Evolutionary conservation across 2,329 filamentous ascomycete genomes (phyloP).

Genomic region (Fusarium coffeatum): DNA sequence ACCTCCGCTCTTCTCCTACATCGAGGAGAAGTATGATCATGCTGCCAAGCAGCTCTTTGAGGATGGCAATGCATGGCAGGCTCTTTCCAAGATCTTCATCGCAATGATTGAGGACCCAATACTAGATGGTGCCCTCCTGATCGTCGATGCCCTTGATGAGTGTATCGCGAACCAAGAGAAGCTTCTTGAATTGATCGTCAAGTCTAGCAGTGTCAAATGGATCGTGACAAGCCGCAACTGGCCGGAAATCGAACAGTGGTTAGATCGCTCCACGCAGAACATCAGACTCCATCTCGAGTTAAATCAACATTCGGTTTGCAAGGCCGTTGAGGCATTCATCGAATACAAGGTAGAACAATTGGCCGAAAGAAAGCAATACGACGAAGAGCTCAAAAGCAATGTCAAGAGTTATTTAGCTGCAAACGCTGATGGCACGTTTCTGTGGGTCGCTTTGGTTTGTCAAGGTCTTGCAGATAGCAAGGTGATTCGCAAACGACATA

Average conservation of each 20-base stretch:
- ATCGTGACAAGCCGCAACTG: background rate
- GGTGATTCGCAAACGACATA: accelerated
- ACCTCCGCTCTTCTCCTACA: accelerated
- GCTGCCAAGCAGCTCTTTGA: accelerated
- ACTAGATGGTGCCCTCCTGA: accelerated
- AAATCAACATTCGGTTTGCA: accelerated
- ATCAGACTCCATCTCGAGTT: background rate
- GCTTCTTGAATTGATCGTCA: background rate
- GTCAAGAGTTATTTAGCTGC: background rate
- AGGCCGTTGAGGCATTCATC: background rate
- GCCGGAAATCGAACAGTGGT: accelerated
- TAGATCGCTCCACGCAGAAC: accelerated
- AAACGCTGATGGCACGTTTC: background rate
- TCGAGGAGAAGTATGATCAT: background rate
- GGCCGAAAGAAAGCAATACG: accelerated
- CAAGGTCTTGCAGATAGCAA: accelerated
- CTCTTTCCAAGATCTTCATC: background rate
- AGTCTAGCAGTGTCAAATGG: background rate
- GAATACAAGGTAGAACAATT: background rate
- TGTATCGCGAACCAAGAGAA: accelerated
- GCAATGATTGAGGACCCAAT: background rate
- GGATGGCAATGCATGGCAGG: background rate
- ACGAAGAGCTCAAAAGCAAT: accelerated
- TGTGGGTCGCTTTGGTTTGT: background rate
- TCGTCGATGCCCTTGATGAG: background rate